Base-by-base conservation (phyloP, 805 yeast genomes). In the Citeromyces nyonsensis region DNA sequence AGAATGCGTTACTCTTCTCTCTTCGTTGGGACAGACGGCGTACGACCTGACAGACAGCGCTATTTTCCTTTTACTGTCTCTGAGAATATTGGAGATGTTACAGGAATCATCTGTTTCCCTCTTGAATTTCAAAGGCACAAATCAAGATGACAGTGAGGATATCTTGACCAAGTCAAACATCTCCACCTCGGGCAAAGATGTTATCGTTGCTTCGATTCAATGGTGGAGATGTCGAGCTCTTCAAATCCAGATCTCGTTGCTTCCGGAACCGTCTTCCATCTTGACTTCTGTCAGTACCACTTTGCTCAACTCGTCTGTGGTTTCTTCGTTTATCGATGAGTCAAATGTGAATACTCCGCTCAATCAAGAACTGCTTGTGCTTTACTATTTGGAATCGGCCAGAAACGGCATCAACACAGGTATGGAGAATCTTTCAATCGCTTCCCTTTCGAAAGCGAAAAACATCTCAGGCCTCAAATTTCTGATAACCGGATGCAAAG, bases 401-500 rank as follows among this genome's bases (percentile, higher is more conserved):
- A 66, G 86, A 42, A 58, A 66, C 33, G 66, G 73, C 2, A 47
- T 79, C 13, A 75, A 74, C 26, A 67, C 76, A 14, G 69, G 69
- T 32, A 63, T 79, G 15, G 93, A 81, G 44, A 69, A 72, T 39
- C 49, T 73, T 24, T 63, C 78, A 1, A 51, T 64, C 14, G 71
- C 73, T 6, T 61, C 70, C 4, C 55, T 81, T 38, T 51, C 57
- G 2, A 65, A 64, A 38, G 82, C 75, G 2, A 66, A 70, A 29
- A 63, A 66, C 10, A 47, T 77, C 8, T 71, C 85, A 0, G 66
- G 70, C 1, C 61, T 84, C 30, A 57, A 67, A 32, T 67, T 76
- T 40, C 67, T 76, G 1, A 55, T 88, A 30, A 80, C 96, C 1
- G 97, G 97, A 41, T 81, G 91, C 35, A 74, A 74, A 42, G 95